phyloP scores from a whole-genome alignment of 2,329 filamentous ascomycete genomes.

The Aureobasidium zeae region DNA sequence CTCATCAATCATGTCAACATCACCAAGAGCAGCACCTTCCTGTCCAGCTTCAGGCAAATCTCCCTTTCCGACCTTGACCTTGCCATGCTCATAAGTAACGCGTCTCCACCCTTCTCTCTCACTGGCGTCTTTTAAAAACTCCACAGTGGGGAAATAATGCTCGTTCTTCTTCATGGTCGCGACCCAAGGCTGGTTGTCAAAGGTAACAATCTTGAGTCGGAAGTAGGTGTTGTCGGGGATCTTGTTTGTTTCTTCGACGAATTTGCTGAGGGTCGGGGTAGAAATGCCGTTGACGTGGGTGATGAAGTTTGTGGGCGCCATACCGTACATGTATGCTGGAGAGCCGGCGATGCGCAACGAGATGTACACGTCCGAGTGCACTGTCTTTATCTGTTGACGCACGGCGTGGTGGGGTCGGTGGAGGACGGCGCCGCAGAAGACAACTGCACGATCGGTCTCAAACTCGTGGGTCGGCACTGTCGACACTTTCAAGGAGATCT shows the following conservation, averaged over 20 bases:
- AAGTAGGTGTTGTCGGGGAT: conserved; percentile 98
- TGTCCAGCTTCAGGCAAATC: conserved; percentile 19
- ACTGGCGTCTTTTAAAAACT: conserved; percentile 50
- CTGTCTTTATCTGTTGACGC: conserved; percentile 89
- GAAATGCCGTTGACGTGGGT: conserved; percentile 86
- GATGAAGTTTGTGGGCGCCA: conserved; percentile 95
- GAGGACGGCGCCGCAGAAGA: conserved; percentile 89
- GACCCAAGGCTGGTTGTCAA: conserved; percentile 98
- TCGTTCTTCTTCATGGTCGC: conserved; percentile 99
- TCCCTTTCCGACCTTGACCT: conserved; percentile 27
- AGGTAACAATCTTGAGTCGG: conserved; percentile 92
- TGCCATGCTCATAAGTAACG: conserved; percentile 45
- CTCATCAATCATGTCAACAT: conserved; percentile 10
- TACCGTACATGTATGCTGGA: conserved; percentile 78
- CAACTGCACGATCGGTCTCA: conserved; percentile 83
- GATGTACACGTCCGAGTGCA: conserved; percentile 95
- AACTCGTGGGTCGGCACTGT: conserved; percentile 84
- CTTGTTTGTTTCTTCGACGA: conserved; percentile 70
- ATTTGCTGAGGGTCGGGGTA: conserved; percentile 72
- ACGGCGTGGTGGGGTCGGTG: conserved; percentile 94
- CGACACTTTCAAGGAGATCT: conserved; percentile 65
- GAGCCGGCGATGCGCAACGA: conserved; percentile 76
- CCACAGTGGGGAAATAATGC: conserved; percentile 72
- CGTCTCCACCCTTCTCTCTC: conserved; percentile 49
- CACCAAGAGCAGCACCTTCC: conserved; percentile 5